phyloP scores from a whole-genome alignment of 257 asterid species.

The Nicotiana noctiflora region DNA sequence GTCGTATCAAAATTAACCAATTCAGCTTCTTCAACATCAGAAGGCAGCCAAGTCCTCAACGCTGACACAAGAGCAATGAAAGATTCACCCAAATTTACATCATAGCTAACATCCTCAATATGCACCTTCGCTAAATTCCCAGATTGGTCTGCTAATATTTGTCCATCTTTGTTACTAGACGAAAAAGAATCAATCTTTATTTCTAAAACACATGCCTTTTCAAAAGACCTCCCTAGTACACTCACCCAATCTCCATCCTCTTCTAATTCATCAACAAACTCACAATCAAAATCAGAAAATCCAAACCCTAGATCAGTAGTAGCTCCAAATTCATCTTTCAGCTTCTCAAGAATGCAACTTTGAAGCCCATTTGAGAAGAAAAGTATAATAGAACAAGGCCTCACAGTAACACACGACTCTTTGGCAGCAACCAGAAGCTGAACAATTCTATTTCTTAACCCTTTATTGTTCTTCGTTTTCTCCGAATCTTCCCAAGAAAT shows the following conservation, averaged over 20 bases:
- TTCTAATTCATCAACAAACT: slow-evolving; percentile 32
- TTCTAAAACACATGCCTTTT: slow-evolving; percentile 44
- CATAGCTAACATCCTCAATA: slow-evolving; percentile 14
- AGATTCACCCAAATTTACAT: slow-evolving; percentile 36
- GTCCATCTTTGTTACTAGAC: not conserved
- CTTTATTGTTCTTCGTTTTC: slow-evolving; percentile 22
- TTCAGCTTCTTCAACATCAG: slow-evolving; percentile 18
- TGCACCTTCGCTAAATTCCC: not conserved
- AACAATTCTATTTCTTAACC: slow-evolving; percentile 40
- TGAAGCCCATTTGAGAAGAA: slow-evolving; percentile 69
- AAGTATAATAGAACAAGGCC: slow-evolving; percentile 57
- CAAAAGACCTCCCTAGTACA: slow-evolving; percentile 51
- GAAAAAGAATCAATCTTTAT: slow-evolving; percentile 24
- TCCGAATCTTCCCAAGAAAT: slow-evolving; percentile 39
- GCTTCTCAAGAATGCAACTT: slow-evolving; percentile 26
- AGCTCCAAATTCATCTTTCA: slow-evolving; percentile 47
- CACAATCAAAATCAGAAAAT: slow-evolving; percentile 23
- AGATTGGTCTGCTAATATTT: not conserved
- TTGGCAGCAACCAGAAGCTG: slow-evolving; percentile 55
- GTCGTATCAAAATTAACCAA: slow-evolving; percentile 89
- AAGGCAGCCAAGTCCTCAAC: slow-evolving; percentile 40
- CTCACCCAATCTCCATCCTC: slow-evolving; percentile 52
- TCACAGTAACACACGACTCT: slow-evolving; percentile 42
- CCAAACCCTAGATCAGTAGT: slow-evolving; percentile 34
- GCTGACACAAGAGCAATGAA: slow-evolving; percentile 40